A percentile compares a stretch with the other conserved stretches of the same genome.
These are phyloP conservation scores for Termitomyces sp. DNA, from an alignment of 768 basidiomycete genomes.

Conservation along the genomic window DNA sequence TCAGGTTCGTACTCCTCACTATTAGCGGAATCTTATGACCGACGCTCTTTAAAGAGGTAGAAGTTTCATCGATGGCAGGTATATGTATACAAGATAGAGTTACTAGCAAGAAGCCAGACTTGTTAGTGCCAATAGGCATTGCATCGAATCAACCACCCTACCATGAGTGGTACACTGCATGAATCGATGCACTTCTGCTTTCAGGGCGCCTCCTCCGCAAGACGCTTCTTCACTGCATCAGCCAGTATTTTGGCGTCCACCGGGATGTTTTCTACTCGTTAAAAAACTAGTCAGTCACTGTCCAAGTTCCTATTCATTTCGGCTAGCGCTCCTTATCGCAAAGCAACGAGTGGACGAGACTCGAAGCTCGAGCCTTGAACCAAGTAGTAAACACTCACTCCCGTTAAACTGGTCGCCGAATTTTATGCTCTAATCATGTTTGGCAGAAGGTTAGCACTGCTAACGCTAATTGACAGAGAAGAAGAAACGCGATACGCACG, in stretches of 20 bases:
- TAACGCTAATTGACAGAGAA: slow-evolving; percentile 3
- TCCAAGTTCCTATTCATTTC: neutral
- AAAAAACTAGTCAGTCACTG: neutral
- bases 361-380: neutral
- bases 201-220: slow-evolving; percentile 17
- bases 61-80: slow-evolving; percentile 5
- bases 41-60: slow-evolving; percentile 5
- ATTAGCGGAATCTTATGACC: slow-evolving; percentile 2
- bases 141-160: neutral
- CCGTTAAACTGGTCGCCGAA: slow-evolving; percentile 17
- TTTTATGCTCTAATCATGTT: slow-evolving; percentile 15
- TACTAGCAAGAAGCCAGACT: neutral
- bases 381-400: slow-evolving; percentile 13
- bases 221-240: slow-evolving; percentile 53
- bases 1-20: slow-evolving; percentile 7
- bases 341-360: neutral
- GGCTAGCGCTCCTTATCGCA: neutral
- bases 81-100: slow-evolving; percentile 4
- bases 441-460: neutral
- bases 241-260: slow-evolving; percentile 58
- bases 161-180: slow-evolving; percentile 1
- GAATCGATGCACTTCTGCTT: neutral
- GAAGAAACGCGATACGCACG: slow-evolving; percentile 13
- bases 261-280: slow-evolving; percentile 41
- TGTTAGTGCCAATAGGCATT: neutral